Evolutionary conservation across 1,284 basidiomycete genomes (phyloP).

Genomic region (Tylopilus orsonianus): DNA sequence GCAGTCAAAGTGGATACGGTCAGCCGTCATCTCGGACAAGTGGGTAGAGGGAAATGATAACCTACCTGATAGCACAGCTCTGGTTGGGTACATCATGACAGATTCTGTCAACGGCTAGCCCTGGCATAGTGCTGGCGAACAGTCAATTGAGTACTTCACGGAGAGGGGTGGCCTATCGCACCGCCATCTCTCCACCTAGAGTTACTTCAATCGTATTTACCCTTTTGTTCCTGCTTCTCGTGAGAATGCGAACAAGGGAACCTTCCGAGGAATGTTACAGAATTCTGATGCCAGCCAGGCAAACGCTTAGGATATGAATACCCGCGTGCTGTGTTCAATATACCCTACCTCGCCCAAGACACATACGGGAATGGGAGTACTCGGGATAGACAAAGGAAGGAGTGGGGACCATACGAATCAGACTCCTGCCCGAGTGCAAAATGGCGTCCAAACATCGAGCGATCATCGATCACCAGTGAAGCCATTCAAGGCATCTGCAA

Average conservation of each 20-base stretch:
- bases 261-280: neutral
- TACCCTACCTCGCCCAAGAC: neutral
- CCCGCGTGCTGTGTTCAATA: neutral
- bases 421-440: neutral
- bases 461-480: neutral
- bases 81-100: too few species aligned
- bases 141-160: neutral
- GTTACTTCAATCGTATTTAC: neutral
- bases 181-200: neutral
- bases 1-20: neutral
- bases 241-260: slow-evolving; percentile 5
- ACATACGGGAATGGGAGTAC: neutral
- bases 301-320: neutral
- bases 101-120: too few species aligned
- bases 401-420: neutral
- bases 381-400: too few species aligned
- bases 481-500: neutral
- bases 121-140: neutral
- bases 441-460: neutral
- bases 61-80: neutral
- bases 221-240: slow-evolving; percentile 1
- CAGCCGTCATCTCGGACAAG: neutral
- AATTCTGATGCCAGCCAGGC: neutral
- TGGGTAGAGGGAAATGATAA: neutral
- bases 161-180: slow-evolving; percentile 3